These are phyloP conservation scores for Trypanosoma rangeli DNA, from an alignment of 208 protist genomes.

Conservation along the genomic window DNA sequence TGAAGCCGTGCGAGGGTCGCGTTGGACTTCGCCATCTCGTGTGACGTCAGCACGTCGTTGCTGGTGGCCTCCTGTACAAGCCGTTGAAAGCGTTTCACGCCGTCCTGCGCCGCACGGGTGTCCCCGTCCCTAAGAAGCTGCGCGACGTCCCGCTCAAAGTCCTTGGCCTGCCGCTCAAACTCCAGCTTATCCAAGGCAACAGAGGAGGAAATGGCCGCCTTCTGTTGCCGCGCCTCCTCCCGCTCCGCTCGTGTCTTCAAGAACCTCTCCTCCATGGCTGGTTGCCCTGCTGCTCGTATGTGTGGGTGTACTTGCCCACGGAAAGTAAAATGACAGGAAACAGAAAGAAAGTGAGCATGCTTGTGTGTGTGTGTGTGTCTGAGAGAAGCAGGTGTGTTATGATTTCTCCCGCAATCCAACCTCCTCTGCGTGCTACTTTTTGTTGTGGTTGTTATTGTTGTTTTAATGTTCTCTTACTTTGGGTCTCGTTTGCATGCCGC, in stretches of 20 bases:
- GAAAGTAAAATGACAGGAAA: conserved; percentile 5
- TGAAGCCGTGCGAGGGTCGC: conserved; percentile 59
- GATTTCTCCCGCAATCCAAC: too few species aligned
- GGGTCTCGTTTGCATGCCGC: too few species aligned
- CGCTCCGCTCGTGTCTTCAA: conserved; percentile 69
- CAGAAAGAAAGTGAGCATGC: background rate
- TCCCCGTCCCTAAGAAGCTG: conserved; percentile 27
- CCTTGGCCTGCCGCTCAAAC: conserved; percentile 54
- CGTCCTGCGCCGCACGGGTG: conserved; percentile 40
- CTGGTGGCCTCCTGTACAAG: conserved; percentile 63
- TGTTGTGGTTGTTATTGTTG: too few species aligned
- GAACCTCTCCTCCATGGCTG: conserved; percentile 58
- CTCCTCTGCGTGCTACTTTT: too few species aligned
- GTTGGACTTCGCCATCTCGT: conserved; percentile 83
- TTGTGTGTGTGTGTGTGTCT: too few species aligned
- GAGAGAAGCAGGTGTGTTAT: too few species aligned
- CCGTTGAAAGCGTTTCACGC: conserved; percentile 39
- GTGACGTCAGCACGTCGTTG: conserved; percentile 56
- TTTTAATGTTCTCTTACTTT: too few species aligned
- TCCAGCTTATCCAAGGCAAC: conserved; percentile 45
- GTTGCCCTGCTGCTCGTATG: background rate
- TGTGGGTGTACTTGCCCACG: background rate
- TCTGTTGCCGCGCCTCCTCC: conserved; percentile 47
- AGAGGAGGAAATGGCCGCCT: conserved; percentile 32
- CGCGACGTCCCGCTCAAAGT: conserved; percentile 39